Conservation (phyloP, 345 rosid genomes). For the Schrenkiella parvula region DNA sequence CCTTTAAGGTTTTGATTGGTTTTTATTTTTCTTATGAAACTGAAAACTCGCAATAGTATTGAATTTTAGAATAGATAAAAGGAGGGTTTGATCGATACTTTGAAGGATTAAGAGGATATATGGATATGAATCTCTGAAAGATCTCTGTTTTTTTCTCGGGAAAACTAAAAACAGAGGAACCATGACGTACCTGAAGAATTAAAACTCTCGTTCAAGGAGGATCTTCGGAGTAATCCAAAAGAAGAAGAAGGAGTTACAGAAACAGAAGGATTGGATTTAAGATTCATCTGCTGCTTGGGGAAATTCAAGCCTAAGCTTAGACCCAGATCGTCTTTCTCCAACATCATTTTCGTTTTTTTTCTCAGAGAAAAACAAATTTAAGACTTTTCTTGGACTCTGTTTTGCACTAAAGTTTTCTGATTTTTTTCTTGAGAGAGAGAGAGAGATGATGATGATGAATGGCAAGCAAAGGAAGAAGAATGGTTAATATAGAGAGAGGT, state of each 20-base stretch:
- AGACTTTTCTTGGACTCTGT: conserved; percentile 7
- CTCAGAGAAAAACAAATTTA: neutral
- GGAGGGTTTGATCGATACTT: neutral
- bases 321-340: conserved; percentile 80
- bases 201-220: conserved; percentile 55
- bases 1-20: neutral
- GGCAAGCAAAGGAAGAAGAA: conserved; percentile 8
- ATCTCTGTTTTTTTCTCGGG: conserved; percentile 19
- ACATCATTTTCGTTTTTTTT: conserved; percentile 38
- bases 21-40: neutral
- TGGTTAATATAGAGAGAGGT: conserved; percentile 48
- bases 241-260: conserved; percentile 39
- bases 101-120: neutral
- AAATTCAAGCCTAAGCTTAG: conserved; percentile 67
- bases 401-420: conserved; percentile 4
- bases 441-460: conserved; percentile 20
- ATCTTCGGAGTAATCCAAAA: conserved; percentile 37
- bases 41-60: neutral
- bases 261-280: conserved; percentile 42
- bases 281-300: conserved; percentile 62
- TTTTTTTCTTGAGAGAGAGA: conserved; percentile 10
- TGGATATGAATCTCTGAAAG: neutral
- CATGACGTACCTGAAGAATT: conserved; percentile 45
- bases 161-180: conserved; percentile 10
- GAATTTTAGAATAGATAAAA: neutral